Base-by-base conservation (phyloP, 441 rosid genomes). In the Hura crepitans region DNA sequence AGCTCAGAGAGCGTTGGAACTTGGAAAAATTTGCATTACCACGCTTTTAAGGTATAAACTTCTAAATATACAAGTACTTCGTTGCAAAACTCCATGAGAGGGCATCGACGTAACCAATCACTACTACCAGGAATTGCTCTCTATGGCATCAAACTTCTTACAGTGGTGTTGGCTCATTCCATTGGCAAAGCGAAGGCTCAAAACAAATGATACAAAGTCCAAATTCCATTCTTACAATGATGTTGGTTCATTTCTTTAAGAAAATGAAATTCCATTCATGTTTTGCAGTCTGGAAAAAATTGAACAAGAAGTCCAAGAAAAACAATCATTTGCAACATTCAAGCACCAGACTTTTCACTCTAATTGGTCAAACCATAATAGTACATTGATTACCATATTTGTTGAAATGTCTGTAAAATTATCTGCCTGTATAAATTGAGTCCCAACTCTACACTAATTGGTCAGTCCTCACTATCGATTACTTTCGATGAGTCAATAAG, bases 381-480 rank as follows among this genome's bases (percentile, higher is more conserved):
- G 14, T 67, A 54, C 11, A 17, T 17, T 39, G 27, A 22, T 37
- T 54, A 20, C 33, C 20, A 51, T 35, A 14, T 9, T n/a, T 23
- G 37, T 43, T 43, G 17, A 46, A 37, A 69, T 61, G 22, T 49
- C 35, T 54, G 35, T 25, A 70, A 18, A 31, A 58, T 30, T 43
- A 50, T 30, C 65, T n/a, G 46, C 58, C 12, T 30, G 28, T 2
- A n/a, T 57, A 42, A 27, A 33, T 23, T 56, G 54, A 56, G n/a
- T 42, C 23, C 13, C 71, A 39, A 42, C 63, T 39, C 63, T 55
- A 55, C 35, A 68, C 51, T 39, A 62, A 61, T 37, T 18, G 65
- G 37, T 56, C 64, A 43, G 18, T 17, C 6, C 64, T 28, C 55
- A 6, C 45, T 50, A 31, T 23, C 17, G 8, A 43, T 43, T 33